phyloP scores from a whole-genome alignment of 352 stramenopile species.

The Globisporangium cederbergense region DNA sequence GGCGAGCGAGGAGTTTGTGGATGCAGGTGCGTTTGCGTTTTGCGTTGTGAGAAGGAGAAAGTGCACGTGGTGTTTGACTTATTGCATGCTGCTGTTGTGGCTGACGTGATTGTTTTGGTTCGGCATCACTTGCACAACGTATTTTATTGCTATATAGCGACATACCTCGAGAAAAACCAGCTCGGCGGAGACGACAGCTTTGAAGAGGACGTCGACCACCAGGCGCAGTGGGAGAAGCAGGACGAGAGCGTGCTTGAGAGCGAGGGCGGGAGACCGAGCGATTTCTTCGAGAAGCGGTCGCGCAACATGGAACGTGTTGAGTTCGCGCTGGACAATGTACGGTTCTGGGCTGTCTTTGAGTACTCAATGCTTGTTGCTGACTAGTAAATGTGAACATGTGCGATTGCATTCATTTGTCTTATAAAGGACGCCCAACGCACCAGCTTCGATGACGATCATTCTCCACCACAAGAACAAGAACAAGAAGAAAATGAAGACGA shows the following conservation, averaged over 20 bases:
- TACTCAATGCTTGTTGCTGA: not conserved
- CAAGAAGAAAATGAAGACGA: not conserved
- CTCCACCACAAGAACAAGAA: not conserved
- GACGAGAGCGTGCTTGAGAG: conserved; percentile 21
- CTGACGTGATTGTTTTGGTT: not conserved
- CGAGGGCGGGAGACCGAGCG: conserved; percentile 38
- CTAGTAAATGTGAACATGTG: not conserved
- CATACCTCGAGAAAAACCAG: conserved; percentile 47
- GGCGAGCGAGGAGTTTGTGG: conserved; percentile 60
- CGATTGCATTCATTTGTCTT: not conserved
- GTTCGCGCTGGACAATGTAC: conserved; percentile 35
- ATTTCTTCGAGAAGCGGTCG: conserved; percentile 75
- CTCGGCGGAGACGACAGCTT: conserved; percentile 45
- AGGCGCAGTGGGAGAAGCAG: conserved; percentile 27
- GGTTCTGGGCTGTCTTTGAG: not conserved
- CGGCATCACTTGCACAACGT: not conserved
- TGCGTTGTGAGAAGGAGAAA: not conserved
- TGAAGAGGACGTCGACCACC: conserved; percentile 26
- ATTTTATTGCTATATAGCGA: conserved; percentile 21
- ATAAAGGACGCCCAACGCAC: not conserved
- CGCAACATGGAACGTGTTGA: conserved; percentile 68
- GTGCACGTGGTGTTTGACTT: not conserved
- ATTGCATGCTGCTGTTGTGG: not conserved
- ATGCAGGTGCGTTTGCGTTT: conserved; percentile 44
- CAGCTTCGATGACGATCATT: not conserved